These are phyloP conservation scores for Boeremia exigua DNA, from an alignment of 2,329 filamentous ascomycete species.

Conservation along the genomic window DNA sequence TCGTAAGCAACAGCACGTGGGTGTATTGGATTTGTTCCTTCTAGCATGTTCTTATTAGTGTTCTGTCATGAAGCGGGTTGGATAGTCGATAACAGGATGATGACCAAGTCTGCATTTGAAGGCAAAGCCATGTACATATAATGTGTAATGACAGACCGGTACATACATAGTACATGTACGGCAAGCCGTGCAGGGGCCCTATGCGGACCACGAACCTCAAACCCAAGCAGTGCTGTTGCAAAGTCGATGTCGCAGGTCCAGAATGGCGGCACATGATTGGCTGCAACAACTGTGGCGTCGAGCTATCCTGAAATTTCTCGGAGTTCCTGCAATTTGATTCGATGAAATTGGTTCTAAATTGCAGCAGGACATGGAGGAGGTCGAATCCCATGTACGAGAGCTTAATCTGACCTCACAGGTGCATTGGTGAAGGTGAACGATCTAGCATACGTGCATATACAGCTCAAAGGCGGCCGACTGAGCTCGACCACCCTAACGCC, in stretches of 20 bases:
- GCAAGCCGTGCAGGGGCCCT: neutral
- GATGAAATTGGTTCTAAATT: slow-evolving; percentile 14
- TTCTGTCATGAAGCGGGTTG: neutral
- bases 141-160: slow-evolving; percentile 1
- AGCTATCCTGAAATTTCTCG: slow-evolving; percentile 18
- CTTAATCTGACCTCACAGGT: slow-evolving; percentile 22
- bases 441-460: slow-evolving; percentile 4
- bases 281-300: slow-evolving; percentile 22
- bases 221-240: neutral
- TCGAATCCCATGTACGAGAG: slow-evolving; percentile 18
- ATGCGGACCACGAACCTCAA: neutral
- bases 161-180: neutral
- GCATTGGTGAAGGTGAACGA: slow-evolving; percentile 15
- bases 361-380: slow-evolving; percentile 12
- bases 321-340: slow-evolving; percentile 26
- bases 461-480: slow-evolving; percentile 27
- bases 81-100: neutral
- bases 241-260: neutral
- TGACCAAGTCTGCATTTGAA: neutral
- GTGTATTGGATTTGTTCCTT: neutral
- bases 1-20: slow-evolving; percentile 37
- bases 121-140: slow-evolving; percentile 3
- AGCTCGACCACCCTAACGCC: slow-evolving; percentile 37
- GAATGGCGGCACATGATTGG: slow-evolving; percentile 21
- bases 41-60: neutral